Conservation (phyloP, 2,329 filamentous ascomycete species). For the Septoria petroselini region DNA sequence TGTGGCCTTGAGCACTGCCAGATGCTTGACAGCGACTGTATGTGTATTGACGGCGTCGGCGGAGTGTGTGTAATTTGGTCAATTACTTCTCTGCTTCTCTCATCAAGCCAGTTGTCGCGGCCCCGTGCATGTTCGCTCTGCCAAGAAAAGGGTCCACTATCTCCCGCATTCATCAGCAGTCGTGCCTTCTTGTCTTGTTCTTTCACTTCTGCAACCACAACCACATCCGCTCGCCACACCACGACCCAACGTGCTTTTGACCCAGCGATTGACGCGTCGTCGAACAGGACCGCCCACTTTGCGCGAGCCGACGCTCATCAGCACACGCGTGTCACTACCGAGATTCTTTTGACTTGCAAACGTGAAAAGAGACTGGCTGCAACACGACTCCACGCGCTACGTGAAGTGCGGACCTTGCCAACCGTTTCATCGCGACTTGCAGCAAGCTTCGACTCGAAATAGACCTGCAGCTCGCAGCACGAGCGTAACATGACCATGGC, state of each 20-base stretch:
- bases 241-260: not conserved
- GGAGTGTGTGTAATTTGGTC: not conserved
- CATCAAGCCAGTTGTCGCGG: constrained; percentile 10
- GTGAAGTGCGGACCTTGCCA: not conserved
- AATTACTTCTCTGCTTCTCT: not conserved
- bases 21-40: not conserved
- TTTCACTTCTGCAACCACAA: no score
- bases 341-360: no score
- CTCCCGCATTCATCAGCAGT: no score
- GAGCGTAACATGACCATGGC: constrained; percentile 26
- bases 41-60: not conserved
- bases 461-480: constrained; percentile 13
- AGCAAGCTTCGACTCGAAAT: not conserved
- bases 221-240: no score
- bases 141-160: not conserved
- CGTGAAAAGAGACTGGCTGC: constrained; percentile 9
- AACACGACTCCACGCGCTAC: not conserved
- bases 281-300: no score
- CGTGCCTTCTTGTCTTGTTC: no score
- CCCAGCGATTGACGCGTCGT: not conserved
- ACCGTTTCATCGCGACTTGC: no score
- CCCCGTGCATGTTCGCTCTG: not conserved
- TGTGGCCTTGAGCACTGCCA: no score
- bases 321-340: no score
- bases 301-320: no score